Evolutionary conservation across 495 filamentous ascomycete species (phyloP).

Genomic region (Pseudomonodictys pantanalensis): DNA sequence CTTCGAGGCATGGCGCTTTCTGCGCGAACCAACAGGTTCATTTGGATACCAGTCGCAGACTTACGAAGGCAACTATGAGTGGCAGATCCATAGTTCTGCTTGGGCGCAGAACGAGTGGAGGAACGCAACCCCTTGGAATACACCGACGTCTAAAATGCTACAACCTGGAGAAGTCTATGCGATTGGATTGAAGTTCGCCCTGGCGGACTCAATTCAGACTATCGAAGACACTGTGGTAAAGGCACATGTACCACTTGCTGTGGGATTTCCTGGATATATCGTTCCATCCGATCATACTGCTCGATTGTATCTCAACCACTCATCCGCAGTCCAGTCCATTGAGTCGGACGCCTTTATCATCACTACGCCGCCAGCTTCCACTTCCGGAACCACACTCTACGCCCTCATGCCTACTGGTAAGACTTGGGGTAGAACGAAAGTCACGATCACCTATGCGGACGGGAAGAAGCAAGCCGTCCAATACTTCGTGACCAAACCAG

Average conservation of each 20-base stretch:
- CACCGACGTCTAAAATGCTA: conserved; percentile 41
- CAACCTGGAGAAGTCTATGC: conserved; percentile 42
- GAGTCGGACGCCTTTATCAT: conserved; percentile 27
- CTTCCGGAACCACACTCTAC: conserved; percentile 19
- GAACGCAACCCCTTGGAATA: conserved; percentile 47
- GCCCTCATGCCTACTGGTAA: conserved; percentile 35
- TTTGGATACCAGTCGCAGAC: conserved; percentile 50
- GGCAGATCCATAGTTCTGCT: conserved; percentile 48
- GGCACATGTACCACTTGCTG: conserved; percentile 45
- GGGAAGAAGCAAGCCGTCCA: conserved; percentile 48
- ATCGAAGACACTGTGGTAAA: conserved; percentile 44
- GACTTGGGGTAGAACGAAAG: conserved; percentile 44
- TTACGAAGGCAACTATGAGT: conserved; percentile 55
- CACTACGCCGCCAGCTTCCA: background rate
- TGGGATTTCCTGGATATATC: conserved; percentile 51
- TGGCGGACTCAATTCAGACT: conserved; percentile 42
- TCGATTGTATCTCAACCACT: conserved; percentile 43
- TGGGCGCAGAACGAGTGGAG: conserved; percentile 53
- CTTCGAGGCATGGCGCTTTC: conserved; percentile 52
- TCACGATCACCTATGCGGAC: conserved; percentile 45
- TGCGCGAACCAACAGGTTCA: conserved; percentile 35
- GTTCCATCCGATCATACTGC: conserved; percentile 45
- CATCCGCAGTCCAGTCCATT: conserved; percentile 16
- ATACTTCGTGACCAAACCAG: conserved; percentile 50
- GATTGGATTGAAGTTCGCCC: conserved; percentile 48